Evolutionary conservation across 257 asterid genomes (phyloP).

Genomic region (Thymus quinquecostatus): DNA sequence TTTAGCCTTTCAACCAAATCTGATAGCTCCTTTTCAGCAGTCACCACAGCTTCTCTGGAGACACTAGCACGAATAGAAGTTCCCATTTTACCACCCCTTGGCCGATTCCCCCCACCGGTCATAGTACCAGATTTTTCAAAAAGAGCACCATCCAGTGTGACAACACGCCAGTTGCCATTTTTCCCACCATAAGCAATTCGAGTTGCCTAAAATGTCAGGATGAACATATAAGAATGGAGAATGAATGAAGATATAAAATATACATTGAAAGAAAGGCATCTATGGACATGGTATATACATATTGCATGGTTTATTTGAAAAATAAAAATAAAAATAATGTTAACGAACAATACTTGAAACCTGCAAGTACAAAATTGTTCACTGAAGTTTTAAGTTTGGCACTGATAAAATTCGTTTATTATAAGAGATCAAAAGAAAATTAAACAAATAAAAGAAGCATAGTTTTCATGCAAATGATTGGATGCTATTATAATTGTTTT

Average conservation of each 20-base stretch:
- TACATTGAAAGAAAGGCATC: constrained; percentile 1
- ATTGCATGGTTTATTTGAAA: not conserved
- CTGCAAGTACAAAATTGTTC: not conserved
- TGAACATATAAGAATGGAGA: constrained; percentile 13
- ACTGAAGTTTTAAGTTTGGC: not conserved
- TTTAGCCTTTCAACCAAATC: constrained; percentile 58
- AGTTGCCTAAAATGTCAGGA: constrained; percentile 63
- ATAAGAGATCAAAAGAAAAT: not conserved
- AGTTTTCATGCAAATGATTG: not conserved
- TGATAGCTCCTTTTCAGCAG: constrained; percentile 82
- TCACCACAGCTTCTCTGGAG: constrained; percentile 72
- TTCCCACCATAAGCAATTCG: constrained; percentile 82
- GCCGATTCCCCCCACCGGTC: constrained; percentile 94
- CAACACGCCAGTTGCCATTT: constrained; percentile 82
- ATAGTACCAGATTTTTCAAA: constrained; percentile 96
- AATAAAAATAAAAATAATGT: not conserved
- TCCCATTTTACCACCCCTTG: constrained; percentile 98
- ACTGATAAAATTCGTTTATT: not conserved
- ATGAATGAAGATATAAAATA: not conserved
- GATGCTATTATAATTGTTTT: not conserved
- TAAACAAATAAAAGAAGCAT: not conserved
- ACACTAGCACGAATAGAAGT: constrained; percentile 82
- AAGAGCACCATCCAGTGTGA: constrained; percentile 89
- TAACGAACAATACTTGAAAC: constrained; percentile 1
- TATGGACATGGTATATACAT: not conserved